Evolutionary conservation across 495 filamentous ascomycete genomes (phyloP).

Genomic region (Clavariopsis aquatica): DNA sequence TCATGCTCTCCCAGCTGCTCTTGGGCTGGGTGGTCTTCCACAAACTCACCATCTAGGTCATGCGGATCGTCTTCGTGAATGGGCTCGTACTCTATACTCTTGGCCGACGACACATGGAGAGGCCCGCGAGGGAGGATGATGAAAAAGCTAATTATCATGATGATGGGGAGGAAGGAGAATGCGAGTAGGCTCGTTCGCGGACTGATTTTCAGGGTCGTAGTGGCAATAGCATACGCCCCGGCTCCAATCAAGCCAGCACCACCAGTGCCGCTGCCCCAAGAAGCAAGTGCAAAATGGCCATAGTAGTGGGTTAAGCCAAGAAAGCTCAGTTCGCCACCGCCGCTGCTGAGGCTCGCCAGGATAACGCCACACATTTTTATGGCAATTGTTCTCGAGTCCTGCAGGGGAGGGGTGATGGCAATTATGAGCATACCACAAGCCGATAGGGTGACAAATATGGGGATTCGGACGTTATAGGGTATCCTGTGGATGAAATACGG

Average conservation of each 20-base stretch:
- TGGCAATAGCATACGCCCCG: slow-evolving; percentile 81
- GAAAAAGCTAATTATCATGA: slow-evolving; percentile 89
- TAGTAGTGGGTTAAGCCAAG: slow-evolving; percentile 91
- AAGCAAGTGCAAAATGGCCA: slow-evolving; percentile 82
- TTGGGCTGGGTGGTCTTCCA: neutral
- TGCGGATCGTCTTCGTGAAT: slow-evolving; percentile 48
- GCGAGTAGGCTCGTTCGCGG: slow-evolving; percentile 70
- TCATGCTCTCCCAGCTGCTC: slow-evolving; percentile 42
- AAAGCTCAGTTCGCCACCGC: slow-evolving; percentile 86
- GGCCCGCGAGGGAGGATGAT: slow-evolving; percentile 67
- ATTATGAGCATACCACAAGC: slow-evolving; percentile 84
- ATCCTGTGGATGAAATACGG: slow-evolving; percentile 91
- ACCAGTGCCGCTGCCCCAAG: slow-evolving; percentile 92
- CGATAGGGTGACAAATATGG: slow-evolving; percentile 71
- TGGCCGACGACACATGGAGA: slow-evolving; percentile 53
- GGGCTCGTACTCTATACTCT: slow-evolving; percentile 49
- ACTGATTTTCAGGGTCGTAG: slow-evolving; percentile 71
- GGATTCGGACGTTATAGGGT: slow-evolving; percentile 73
- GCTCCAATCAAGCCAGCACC: slow-evolving; percentile 86
- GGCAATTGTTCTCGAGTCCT: slow-evolving; percentile 60
- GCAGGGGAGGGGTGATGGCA: slow-evolving; percentile 68
- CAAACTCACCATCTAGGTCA: slow-evolving; percentile 31
- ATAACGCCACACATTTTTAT: slow-evolving; percentile 80
- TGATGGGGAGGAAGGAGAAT: slow-evolving; percentile 72
- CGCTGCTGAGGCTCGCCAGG: slow-evolving; percentile 80